These are phyloP conservation scores for Penicillium cosmopolitanum DNA, from an alignment of 495 filamentous ascomycete genomes.

Conservation along the genomic window DNA sequence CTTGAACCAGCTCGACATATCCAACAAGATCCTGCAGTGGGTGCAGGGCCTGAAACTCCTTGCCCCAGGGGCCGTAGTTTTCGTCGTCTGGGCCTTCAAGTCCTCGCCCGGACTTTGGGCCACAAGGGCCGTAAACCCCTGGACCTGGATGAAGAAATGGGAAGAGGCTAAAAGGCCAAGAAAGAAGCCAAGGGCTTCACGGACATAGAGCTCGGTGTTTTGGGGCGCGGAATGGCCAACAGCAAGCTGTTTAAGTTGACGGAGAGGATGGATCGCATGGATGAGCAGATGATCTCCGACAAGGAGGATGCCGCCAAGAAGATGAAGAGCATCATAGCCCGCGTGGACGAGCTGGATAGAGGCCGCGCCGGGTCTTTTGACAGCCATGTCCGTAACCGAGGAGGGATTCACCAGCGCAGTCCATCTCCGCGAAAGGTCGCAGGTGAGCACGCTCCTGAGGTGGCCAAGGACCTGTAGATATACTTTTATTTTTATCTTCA, in stretches of 20 bases:
- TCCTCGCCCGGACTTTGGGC: background rate
- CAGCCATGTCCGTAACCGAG: background rate
- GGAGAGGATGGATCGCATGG: background rate
- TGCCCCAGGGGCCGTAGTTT: background rate
- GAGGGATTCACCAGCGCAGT: background rate
- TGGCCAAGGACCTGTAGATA: too few relatives aligned
- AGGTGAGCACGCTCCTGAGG: too few relatives aligned
- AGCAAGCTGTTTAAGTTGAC: background rate
- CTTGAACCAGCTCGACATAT: background rate
- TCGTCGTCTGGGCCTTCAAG: background rate
- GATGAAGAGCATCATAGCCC: background rate
- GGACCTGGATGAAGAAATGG: background rate
- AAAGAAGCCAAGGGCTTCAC: background rate
- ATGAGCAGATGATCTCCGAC: background rate
- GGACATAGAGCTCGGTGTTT: background rate
- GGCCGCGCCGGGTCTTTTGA: background rate
- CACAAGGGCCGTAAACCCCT: background rate
- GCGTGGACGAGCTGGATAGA: background rate
- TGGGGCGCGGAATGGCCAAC: background rate
- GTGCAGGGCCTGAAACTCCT: background rate
- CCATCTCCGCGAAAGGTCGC: background rate
- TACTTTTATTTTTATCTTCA: too few relatives aligned
- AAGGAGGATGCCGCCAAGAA: background rate
- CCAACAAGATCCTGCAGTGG: background rate
- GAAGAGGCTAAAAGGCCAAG: background rate